A percentile compares a stretch with the other conserved stretches of the same genome.
These are phyloP conservation scores for Colletotrichum spaethianum DNA, from an alignment of 2,329 filamentous ascomycete genomes.

Conservation along the genomic window DNA sequence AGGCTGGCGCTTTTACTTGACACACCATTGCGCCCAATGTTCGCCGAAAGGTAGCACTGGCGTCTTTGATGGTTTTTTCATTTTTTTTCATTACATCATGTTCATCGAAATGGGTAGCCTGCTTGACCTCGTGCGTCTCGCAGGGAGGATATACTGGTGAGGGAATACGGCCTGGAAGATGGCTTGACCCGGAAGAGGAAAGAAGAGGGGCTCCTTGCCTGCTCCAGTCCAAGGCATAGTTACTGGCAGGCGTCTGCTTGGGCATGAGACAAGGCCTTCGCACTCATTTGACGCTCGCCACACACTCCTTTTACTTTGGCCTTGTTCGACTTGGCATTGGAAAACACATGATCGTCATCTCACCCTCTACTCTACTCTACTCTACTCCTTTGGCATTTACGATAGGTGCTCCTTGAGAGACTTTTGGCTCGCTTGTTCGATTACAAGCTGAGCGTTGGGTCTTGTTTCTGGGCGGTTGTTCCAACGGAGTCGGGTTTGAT, in stretches of 20 bases:
- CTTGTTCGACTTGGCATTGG: background rate
- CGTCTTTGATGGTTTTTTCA: background rate
- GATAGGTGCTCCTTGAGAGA: background rate
- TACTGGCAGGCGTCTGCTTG: background rate
- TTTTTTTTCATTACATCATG: background rate
- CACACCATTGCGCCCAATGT: background rate
- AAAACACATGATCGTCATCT: background rate
- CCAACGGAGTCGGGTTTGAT: background rate
- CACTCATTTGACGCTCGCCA: background rate
- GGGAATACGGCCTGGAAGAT: background rate
- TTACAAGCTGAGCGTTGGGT: background rate
- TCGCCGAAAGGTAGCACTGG: background rate
- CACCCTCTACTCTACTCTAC: background rate
- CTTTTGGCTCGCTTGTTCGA: background rate
- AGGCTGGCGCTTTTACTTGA: background rate
- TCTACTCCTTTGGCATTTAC: background rate
- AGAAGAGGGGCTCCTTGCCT: background rate
- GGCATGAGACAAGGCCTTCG: constrained; percentile 16
- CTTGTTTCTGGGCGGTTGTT: background rate
- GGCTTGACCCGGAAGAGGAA: background rate
- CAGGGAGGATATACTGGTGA: background rate
- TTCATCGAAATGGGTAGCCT: background rate
- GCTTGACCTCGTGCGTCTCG: background rate
- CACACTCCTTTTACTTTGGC: background rate
- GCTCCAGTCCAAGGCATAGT: background rate